These are phyloP conservation scores for Moesziomyces sp. DNA, from an alignment of 1,284 basidiomycete genomes.

Conservation along the genomic window DNA sequence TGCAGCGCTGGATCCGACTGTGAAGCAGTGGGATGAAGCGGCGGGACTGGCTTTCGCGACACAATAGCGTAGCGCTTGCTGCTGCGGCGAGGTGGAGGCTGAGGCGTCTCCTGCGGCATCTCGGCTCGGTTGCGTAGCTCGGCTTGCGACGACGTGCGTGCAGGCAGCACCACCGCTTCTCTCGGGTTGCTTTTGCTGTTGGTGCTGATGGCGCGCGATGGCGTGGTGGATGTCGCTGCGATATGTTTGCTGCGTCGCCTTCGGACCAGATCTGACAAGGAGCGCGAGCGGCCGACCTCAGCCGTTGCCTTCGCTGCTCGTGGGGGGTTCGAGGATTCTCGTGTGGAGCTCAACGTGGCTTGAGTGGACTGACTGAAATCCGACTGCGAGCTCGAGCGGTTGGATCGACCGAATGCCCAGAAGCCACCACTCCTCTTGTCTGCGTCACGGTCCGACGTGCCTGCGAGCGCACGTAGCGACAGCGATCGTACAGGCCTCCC, in stretches of 20 bases:
- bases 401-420: slow-evolving; percentile 6
- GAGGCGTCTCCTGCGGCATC: not conserved
- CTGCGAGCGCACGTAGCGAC: not conserved
- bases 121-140: not conserved
- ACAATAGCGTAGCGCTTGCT: slow-evolving; percentile 20
- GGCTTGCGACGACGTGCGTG: not conserved
- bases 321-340: not conserved
- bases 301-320: too few species aligned
- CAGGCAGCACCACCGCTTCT: not conserved
- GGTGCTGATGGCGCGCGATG: not conserved
- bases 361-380: not conserved
- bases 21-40: not conserved
- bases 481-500: not conserved
- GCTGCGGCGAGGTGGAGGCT: slow-evolving; percentile 21
- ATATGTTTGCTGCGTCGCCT: slow-evolving; percentile 19
- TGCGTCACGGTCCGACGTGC: not conserved
- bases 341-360: not conserved
- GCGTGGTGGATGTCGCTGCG: not conserved
- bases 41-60: slow-evolving; percentile 1
- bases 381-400: slow-evolving; percentile 3
- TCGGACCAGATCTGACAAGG: slow-evolving; percentile 15
- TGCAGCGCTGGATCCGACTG: not conserved
- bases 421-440: slow-evolving; percentile 12
- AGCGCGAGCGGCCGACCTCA: slow-evolving; percentile 6
- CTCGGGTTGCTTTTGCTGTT: not conserved